Conservation (phyloP, 1,284 basidiomycete genomes). For the Sporisorium iseilematis-ciliati region DNA sequence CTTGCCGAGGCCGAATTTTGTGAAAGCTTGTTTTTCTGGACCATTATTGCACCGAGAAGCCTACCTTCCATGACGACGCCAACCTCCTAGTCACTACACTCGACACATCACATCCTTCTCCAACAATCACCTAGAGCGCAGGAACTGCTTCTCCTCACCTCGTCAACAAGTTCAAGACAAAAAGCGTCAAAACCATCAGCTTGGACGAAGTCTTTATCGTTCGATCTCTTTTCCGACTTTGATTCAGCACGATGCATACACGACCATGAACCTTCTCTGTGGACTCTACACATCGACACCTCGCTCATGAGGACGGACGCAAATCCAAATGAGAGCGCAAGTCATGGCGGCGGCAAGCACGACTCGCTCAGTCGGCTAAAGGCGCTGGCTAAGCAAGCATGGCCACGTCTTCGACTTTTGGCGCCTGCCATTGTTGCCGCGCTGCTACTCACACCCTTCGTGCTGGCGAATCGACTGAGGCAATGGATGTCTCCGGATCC, state of each 20-base stretch:
- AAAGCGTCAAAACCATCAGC: neutral
- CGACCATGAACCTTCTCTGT: neutral
- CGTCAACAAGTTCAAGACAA: neutral
- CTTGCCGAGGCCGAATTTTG: neutral
- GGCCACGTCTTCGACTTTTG: conserved; percentile 20
- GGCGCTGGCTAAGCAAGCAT: conserved; percentile 4
- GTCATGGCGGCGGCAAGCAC: neutral
- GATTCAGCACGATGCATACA: conserved; percentile 7
- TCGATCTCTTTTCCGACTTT: neutral
- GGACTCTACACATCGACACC: neutral
- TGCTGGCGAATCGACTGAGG: conserved; percentile 28
- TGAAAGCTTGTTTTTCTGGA: neutral
- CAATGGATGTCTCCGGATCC: conserved; percentile 39
- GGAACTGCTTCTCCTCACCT: neutral
- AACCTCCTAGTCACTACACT: neutral
- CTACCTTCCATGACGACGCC: neutral
- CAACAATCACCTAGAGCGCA: neutral
- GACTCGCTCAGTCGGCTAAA: neutral
- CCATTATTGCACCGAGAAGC: neutral
- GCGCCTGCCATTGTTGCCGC: conserved; percentile 29
- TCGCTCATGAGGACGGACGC: neutral
- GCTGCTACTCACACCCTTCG: conserved; percentile 49
- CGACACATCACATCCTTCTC: neutral
- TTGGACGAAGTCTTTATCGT: neutral
- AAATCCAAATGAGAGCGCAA: neutral